Conservation (phyloP, 1,139 yeast species). For the Debaryomycetaceae sp. region DNA sequence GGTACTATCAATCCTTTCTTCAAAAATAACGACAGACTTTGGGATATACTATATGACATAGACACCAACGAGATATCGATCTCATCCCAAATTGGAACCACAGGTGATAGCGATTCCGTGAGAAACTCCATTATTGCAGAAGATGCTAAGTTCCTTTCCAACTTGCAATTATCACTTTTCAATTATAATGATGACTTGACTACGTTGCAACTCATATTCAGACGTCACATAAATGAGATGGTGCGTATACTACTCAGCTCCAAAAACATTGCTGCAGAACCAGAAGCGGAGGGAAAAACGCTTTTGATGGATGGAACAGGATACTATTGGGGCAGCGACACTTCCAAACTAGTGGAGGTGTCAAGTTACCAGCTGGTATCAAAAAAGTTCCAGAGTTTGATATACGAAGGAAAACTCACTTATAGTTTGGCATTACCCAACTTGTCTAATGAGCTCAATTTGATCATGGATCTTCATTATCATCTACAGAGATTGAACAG, state of each 20-base stretch:
- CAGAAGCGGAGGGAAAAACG: conserved; percentile 21
- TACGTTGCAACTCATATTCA: conserved; percentile 44
- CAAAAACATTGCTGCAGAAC: conserved; percentile 30
- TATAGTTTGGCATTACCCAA: conserved; percentile 38
- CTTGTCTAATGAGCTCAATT: conserved; percentile 39
- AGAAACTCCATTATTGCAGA: conserved; percentile 42
- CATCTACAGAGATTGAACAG: conserved; percentile 38
- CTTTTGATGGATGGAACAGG: conserved; percentile 44
- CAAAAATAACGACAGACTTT: conserved; percentile 51
- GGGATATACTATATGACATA: conserved; percentile 61
- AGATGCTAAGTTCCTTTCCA: conserved; percentile 47
- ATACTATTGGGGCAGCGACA: conserved; percentile 43
- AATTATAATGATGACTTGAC: conserved; percentile 49
- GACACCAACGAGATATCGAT: conserved; percentile 46
- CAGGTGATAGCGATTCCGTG: conserved; percentile 12
- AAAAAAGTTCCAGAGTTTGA: conserved; percentile 34
- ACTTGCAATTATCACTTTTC: conserved; percentile 41
- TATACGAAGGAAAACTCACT: conserved; percentile 30
- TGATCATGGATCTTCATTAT: conserved; percentile 45
- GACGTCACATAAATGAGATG: conserved; percentile 48
- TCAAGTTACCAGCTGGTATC: conserved; percentile 43
- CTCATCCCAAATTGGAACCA: conserved; percentile 13
- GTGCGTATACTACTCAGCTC: conserved; percentile 39
- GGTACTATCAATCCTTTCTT: conserved; percentile 70
- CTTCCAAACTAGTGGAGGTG: conserved; percentile 39